Percentiles rank a stretch among this genome's conserved stretches.
These are phyloP conservation scores for Knoxia roxburghii DNA, from an alignment of 257 asterid species.

Conservation along the genomic window DNA sequence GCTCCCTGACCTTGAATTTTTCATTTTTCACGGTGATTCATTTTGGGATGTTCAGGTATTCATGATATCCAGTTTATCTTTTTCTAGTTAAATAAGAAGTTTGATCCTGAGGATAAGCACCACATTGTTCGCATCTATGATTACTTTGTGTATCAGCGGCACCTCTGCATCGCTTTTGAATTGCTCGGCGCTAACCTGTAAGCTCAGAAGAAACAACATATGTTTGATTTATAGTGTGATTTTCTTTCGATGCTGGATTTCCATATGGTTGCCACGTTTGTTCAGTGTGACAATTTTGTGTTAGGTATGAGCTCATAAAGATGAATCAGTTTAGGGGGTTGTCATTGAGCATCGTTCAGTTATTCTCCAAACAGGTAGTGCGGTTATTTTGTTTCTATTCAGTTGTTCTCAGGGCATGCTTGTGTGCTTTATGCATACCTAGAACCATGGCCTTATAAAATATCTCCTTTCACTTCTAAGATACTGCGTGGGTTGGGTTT, in stretches of 20 bases:
- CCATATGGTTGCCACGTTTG: background rate
- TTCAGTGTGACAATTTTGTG: conserved; percentile 19
- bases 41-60: conserved; percentile 11
- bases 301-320: conserved; percentile 96
- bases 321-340: conserved; percentile 84
- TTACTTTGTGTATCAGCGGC: conserved; percentile 78
- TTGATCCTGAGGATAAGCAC: conserved; percentile 99
- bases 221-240: background rate
- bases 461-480: conserved; percentile 27
- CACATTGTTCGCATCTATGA: conserved; percentile 96
- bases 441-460: background rate
- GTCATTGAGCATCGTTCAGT: conserved; percentile 87
- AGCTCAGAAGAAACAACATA: conserved; percentile 29
- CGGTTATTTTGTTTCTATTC: conserved; percentile 22
- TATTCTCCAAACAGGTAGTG: conserved; percentile 91
- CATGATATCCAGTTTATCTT: conserved; percentile 21
- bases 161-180: conserved; percentile 94
- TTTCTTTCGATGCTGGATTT: background rate
- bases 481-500: conserved; percentile 87
- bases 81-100: conserved; percentile 80
- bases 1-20: conserved; percentile 11
- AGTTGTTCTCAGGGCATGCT: background rate
- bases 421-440: background rate
- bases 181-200: conserved; percentile 91
- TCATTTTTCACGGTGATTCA: conserved; percentile 18